These are phyloP conservation scores for Suhomyces taliae DNA, from an alignment of 1,139 yeast genomes.

Conservation along the genomic window DNA sequence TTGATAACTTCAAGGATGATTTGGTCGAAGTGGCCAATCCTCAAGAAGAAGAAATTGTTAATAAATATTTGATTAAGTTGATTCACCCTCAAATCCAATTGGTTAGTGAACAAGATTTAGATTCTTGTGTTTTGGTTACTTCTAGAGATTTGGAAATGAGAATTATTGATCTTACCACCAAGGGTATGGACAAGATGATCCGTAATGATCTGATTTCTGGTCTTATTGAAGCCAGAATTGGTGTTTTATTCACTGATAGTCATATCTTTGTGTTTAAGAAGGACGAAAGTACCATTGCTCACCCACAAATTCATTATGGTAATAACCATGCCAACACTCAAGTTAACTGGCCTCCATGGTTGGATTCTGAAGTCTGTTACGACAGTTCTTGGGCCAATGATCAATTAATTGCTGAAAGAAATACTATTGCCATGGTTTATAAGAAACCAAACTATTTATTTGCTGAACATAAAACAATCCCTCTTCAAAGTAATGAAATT, in stretches of 20 bases:
- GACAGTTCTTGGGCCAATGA: slow-evolving; percentile 57
- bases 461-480: slow-evolving; percentile 27
- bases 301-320: slow-evolving; percentile 29
- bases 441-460: slow-evolving; percentile 69
- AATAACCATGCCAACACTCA: slow-evolving; percentile 20
- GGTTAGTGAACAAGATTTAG: slow-evolving; percentile 32
- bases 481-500: slow-evolving; percentile 30
- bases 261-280: slow-evolving; percentile 64
- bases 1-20: slow-evolving; percentile 34
- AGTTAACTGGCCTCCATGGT: slow-evolving; percentile 79
- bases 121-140: slow-evolving; percentile 51
- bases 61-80: slow-evolving; percentile 41
- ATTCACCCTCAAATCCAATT: slow-evolving; percentile 49
- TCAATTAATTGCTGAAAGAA: slow-evolving; percentile 61
- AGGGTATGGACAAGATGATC: slow-evolving; percentile 46
- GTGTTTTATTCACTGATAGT: slow-evolving; percentile 66
- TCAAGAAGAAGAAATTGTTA: slow-evolving; percentile 35
- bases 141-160: slow-evolving; percentile 73
- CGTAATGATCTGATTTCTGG: slow-evolving; percentile 40
- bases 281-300: slow-evolving; percentile 29
- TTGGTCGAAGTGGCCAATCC: slow-evolving; percentile 25
- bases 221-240: slow-evolving; percentile 69
- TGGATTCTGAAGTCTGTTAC: slow-evolving; percentile 72
- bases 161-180: slow-evolving; percentile 55
- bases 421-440: slow-evolving; percentile 61